These are phyloP conservation scores for Musa beccarii DNA, from an alignment of 176 grass and related monocot genomes.

Conservation along the genomic window DNA sequence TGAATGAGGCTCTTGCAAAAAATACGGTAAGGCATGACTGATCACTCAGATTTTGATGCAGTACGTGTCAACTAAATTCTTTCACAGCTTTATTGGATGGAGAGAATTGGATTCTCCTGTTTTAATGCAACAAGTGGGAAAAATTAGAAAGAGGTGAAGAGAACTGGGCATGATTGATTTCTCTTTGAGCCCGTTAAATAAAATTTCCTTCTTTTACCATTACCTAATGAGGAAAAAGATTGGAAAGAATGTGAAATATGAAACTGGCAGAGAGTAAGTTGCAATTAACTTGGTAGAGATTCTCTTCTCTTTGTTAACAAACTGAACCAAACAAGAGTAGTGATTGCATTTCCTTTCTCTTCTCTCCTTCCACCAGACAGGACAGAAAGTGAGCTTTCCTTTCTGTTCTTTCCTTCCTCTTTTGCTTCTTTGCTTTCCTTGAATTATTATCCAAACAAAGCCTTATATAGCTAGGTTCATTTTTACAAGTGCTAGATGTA, in stretches of 20 bases:
- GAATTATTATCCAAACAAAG: too few relatives aligned
- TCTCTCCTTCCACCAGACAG: neutral
- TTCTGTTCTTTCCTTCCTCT: too few relatives aligned
- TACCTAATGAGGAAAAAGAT: neutral
- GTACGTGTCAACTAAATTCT: constrained; percentile 6
- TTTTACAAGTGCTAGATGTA: neutral
- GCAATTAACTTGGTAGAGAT: neutral
- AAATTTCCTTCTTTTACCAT: neutral
- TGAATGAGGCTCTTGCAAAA: constrained; percentile 72
- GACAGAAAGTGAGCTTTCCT: neutral
- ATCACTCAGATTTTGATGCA: neutral
- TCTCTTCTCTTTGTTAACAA: neutral
- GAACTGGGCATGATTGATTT: neutral
- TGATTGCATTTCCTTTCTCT: neutral
- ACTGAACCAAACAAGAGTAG: neutral
- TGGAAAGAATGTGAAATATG: neutral
- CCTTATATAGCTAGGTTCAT: neutral
- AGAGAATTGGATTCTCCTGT: neutral
- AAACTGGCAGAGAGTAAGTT: neutral
- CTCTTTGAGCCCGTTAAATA: neutral
- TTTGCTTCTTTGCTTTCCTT: too few relatives aligned
- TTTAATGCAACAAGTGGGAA: neutral
- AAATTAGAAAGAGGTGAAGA: neutral
- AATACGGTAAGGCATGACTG: constrained; percentile 42
- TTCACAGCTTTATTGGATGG: neutral